Conservation (phyloP, 148 eudicot genomes). For the Rhododendron molle region DNA sequence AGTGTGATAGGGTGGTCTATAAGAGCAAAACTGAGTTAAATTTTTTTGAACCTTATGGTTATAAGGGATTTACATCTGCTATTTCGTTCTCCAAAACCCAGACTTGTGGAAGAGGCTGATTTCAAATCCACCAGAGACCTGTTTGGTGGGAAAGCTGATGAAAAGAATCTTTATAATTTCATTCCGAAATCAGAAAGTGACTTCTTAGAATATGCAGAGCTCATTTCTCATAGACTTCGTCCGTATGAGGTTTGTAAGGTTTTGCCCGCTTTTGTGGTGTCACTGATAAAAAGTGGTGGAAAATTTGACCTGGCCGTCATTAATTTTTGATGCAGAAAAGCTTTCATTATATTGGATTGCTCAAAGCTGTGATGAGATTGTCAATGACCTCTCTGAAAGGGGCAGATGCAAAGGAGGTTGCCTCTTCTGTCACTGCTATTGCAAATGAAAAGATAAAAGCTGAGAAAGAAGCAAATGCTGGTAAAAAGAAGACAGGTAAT, state of each 20-base stretch:
- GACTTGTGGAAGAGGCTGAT: conserved; percentile 97
- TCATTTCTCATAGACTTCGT: conserved; percentile 75
- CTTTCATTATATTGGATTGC: conserved; percentile 77
- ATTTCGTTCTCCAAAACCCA: conserved; percentile 15
- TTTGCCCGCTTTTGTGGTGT: background rate
- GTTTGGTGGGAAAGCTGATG: conserved; percentile 63
- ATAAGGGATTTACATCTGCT: background rate
- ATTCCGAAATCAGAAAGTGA: conserved; percentile 95
- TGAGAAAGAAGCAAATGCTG: conserved; percentile 94
- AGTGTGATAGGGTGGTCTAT: conserved; percentile 2
- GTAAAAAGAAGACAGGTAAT: conserved; percentile 94
- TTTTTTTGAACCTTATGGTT: background rate
- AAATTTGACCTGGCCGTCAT: background rate
- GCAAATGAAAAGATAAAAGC: conserved; percentile 95
- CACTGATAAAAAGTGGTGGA: background rate
- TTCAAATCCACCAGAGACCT: conserved; percentile 68
- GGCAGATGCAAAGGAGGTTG: conserved; percentile 87
- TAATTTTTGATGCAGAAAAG: conserved; percentile 68
- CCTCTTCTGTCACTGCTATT: conserved; percentile 84
- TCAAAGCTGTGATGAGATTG: conserved; percentile 83
- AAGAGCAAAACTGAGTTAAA: background rate
- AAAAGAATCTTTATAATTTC: conserved; percentile 69
- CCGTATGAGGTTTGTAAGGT: conserved; percentile 61
- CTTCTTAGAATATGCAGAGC: conserved; percentile 83
- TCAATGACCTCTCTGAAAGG: conserved; percentile 79